Conservation (phyloP, 1,284 basidiomycete genomes). For the Irpex lacteus region DNA sequence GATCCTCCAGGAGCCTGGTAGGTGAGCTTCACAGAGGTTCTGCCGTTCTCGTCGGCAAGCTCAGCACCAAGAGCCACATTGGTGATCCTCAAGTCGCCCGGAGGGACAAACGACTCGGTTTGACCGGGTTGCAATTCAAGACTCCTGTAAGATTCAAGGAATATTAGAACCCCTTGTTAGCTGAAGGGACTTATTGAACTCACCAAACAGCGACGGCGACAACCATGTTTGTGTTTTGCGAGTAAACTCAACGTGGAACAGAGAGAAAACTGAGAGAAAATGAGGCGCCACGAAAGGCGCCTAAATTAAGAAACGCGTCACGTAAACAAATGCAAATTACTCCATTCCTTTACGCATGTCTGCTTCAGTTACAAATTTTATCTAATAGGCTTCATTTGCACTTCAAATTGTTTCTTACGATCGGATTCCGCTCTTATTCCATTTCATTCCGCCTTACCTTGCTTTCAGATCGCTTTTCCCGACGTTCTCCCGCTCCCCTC, state of each 20-base stretch:
- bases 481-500: no score
- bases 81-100: constrained; percentile 78
- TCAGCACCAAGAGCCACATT: constrained; percentile 82
- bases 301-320: constrained; percentile 9
- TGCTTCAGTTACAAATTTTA: no score
- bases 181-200: not conserved
- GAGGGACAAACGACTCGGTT: constrained; percentile 58
- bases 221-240: constrained; percentile 11
- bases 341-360: no score
- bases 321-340: constrained; percentile 6
- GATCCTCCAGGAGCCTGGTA: constrained; percentile 43
- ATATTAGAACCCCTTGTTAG: not conserved
- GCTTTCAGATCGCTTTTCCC: no score
- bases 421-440: no score
- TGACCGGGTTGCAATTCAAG: constrained; percentile 60
- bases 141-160: constrained; percentile 46
- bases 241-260: constrained; percentile 4
- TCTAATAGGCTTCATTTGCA: no score
- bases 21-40: constrained; percentile 80
- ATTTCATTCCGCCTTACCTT: no score
- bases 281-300: not conserved
- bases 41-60: constrained; percentile 59
- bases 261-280: constrained; percentile 2
- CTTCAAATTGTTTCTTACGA: no score
- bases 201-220: constrained; percentile 17